These are phyloP conservation scores for Gossypium schwendimanii DNA, from an alignment of 441 rosid species.

Conservation along the genomic window DNA sequence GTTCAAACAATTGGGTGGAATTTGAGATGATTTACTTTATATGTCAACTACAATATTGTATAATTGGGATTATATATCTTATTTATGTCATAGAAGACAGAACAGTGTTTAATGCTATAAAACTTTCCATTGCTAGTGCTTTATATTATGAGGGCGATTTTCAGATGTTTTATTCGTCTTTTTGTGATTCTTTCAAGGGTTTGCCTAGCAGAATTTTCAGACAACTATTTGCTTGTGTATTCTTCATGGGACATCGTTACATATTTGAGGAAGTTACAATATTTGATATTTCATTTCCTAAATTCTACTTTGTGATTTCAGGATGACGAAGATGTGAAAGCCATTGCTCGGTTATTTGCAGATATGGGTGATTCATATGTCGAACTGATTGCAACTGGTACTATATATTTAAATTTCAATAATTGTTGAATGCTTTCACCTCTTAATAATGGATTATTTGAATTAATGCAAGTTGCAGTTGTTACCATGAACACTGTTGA, in stretches of 20 bases:
- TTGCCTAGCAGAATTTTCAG: neutral
- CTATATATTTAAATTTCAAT: constrained; percentile 1
- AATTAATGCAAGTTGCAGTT: constrained; percentile 11
- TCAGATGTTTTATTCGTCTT: neutral
- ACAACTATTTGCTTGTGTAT: neutral
- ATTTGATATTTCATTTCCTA: constrained; percentile 16
- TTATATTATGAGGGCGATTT: neutral
- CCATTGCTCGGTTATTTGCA: constrained; percentile 93
- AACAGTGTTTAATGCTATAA: neutral
- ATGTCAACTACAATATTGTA: neutral
- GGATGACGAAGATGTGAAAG: constrained; percentile 99
- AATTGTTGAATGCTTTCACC: neutral
- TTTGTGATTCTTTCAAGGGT: constrained; percentile 1
- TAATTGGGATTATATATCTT: neutral
- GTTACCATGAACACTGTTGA: constrained; percentile 11
- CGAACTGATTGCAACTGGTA: constrained; percentile 93
- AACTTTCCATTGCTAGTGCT: neutral
- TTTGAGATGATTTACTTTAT: neutral
- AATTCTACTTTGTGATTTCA: constrained; percentile 28
- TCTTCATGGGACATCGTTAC: neutral
- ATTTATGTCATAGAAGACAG: neutral
- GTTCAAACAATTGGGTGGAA: neutral
- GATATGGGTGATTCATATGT: constrained; percentile 98
- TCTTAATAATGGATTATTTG: constrained; percentile 14
- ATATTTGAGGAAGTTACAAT: neutral